Conservation (phyloP, 2,329 filamentous ascomycete species). For the Pezizomycotina sp. region DNA sequence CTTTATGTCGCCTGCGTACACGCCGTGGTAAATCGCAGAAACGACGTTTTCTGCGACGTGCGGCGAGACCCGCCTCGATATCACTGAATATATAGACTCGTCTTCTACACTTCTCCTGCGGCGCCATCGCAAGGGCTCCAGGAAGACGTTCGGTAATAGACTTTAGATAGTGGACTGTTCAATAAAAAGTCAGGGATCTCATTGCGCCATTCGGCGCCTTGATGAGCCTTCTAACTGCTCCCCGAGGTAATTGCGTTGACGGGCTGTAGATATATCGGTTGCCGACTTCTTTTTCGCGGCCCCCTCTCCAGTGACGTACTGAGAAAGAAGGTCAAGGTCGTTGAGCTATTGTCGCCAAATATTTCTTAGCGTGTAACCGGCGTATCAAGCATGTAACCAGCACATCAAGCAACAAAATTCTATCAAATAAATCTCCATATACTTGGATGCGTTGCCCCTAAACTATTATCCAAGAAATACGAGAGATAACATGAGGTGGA, state of each 20-base stretch:
- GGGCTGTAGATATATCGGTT: too few species aligned
- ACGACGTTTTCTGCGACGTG: slow-evolving; percentile 51
- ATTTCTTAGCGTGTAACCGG: slow-evolving; percentile 32
- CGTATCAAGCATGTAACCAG: too few species aligned
- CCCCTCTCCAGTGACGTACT: slow-evolving; percentile 38
- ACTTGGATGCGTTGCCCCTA: slow-evolving; percentile 3
- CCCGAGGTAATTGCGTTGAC: too few species aligned
- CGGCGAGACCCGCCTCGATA: slow-evolving; percentile 39
- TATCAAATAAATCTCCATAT: slow-evolving; percentile 7
- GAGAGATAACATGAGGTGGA: slow-evolving; percentile 1
- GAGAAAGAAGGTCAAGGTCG: slow-evolving; percentile 38
- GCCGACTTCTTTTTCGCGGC: slow-evolving; percentile 76
- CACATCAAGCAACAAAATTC: too few species aligned
- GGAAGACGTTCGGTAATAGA: slow-evolving; percentile 28
- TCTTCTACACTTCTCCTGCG: slow-evolving; percentile 36
- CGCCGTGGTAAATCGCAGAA: slow-evolving; percentile 66
- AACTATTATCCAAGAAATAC: slow-evolving; percentile 22
- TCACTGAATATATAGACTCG: slow-evolving; percentile 54
- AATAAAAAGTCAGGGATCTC: slow-evolving; percentile 30
- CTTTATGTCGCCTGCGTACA: slow-evolving; percentile 80
- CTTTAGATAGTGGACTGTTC: slow-evolving; percentile 45
- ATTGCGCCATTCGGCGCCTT: slow-evolving; percentile 36
- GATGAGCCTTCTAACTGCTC: too few species aligned
- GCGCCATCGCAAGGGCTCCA: slow-evolving; percentile 26
- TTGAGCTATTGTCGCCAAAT: slow-evolving; percentile 41